Percentiles rank a stretch among this genome's conserved stretches.
Evolutionary conservation across 2,329 filamentous ascomycete species (phyloP).

Genomic region (Neocatenulostroma microsporum): DNA sequence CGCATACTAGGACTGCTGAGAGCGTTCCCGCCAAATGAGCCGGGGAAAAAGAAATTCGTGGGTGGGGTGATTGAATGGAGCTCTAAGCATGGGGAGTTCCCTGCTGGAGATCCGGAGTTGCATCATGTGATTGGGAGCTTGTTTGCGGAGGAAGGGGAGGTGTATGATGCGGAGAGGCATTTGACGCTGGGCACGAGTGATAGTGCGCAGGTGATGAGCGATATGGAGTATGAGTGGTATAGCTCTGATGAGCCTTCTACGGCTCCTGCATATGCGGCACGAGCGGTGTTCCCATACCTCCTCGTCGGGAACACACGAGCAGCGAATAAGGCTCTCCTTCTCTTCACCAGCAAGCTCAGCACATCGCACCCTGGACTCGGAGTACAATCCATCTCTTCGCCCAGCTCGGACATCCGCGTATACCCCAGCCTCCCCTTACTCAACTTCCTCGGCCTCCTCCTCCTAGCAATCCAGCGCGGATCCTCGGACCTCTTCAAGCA

Average conservation of each 20-base stretch:
- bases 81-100: constrained; percentile 72
- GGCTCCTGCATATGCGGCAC: constrained; percentile 75
- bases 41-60: constrained; percentile 87
- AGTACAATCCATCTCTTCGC: constrained; percentile 72
- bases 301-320: constrained; percentile 83
- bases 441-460: constrained; percentile 82
- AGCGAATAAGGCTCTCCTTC: constrained; percentile 71
- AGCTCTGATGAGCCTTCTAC: constrained; percentile 78
- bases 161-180: constrained; percentile 89
- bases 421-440: constrained; percentile 89
- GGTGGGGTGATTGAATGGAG: constrained; percentile 87
- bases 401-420: constrained; percentile 62
- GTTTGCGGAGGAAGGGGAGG: constrained; percentile 87
- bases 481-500: constrained; percentile 71
- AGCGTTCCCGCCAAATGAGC: constrained; percentile 74
- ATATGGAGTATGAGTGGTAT: constrained; percentile 92
- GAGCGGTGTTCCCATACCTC: constrained; percentile 84
- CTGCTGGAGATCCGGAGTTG: constrained; percentile 85
- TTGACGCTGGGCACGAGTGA: constrained; percentile 82
- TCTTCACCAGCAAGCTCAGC: constrained; percentile 62
- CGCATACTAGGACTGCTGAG: constrained; percentile 69
- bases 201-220: constrained; percentile 69
- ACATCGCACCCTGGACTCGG: constrained; percentile 55
- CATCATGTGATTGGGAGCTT: constrained; percentile 85
- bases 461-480: constrained; percentile 76